Evolutionary conservation across 441 rosid genomes (phyloP).

Genomic region (Omphalea diandra): DNA sequence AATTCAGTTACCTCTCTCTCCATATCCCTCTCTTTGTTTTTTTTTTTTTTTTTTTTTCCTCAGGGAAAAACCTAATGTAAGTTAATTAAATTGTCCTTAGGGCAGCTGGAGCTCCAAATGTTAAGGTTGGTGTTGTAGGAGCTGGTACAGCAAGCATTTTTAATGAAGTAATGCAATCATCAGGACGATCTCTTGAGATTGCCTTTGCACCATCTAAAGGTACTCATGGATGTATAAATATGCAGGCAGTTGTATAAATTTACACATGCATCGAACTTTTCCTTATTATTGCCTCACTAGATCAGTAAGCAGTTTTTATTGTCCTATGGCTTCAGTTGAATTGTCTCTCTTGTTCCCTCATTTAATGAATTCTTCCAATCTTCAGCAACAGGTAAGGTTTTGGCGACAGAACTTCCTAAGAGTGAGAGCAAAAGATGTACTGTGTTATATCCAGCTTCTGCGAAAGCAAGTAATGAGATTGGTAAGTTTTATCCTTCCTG

Average conservation of each 20-base stretch:
- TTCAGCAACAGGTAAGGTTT: conserved; percentile 86
- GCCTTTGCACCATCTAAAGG: conserved; percentile 91
- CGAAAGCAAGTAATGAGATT: conserved; percentile 80
- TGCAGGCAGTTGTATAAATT: not conserved
- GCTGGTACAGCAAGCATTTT: conserved; percentile 86
- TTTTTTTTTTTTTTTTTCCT: too few species aligned
- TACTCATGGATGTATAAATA: conserved; percentile 29
- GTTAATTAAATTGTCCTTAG: conserved; percentile 45
- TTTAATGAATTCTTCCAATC: conserved; percentile 13
- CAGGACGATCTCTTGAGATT: conserved; percentile 45
- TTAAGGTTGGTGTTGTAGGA: conserved; percentile 79
- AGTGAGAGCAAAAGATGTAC: conserved; percentile 53
- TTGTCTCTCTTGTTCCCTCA: not conserved
- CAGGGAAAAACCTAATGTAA: not conserved
- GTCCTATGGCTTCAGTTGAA: not conserved
- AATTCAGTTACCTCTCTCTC: not conserved
- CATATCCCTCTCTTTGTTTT: too few species aligned
- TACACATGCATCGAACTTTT: conserved; percentile 1
- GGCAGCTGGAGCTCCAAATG: conserved; percentile 81
- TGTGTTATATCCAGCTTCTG: conserved; percentile 94
- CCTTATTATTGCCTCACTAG: not conserved
- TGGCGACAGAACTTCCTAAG: conserved; percentile 91
- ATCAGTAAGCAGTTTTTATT: not conserved
- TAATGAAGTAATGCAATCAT: conserved; percentile 50
- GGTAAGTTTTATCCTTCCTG: conserved; percentile 20